Evolutionary conservation across 2,329 filamentous ascomycete species (phyloP), one percentile per base, ranked within the genome.

Genomic region (Pseudogymnoascus pannorum): DNA sequence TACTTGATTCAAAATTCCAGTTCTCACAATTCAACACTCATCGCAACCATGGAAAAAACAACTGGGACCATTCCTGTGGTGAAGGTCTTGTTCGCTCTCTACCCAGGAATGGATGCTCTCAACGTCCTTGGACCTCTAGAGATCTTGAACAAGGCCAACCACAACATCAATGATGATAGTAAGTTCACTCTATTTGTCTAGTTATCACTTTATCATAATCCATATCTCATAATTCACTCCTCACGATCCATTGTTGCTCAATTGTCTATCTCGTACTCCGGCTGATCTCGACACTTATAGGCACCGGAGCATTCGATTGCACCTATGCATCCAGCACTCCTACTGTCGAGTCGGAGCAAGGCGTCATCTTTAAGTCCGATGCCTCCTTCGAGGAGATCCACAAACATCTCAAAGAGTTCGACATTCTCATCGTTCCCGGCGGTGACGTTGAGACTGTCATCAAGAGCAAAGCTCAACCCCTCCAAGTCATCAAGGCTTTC

Each of bases 361-460:
- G 89, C 67, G 81, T 87, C 71, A 79, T 85, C 68, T 78, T 94
- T 74, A 83, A 84, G 69, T 85, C 88, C 64, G 87, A 94, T 75
- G 86, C 92, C 74, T 81, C 85, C 72, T 91, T 84, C 80, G 88
- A 89, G 71, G 89, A 93, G 71, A 64, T 89, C 64, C 82, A 91
- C 75, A 83, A 90, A 63, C 80, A 80, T 14, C 72, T 74, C 57
- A 57, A 65, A 16, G 68, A 73, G 61, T 92, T 89, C 72, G 91
- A 95, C 73, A 81, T 94, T 65, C 81, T 95, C 68, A 81, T 94
- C 73, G 78, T 95, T 66, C 81, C 91, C 26, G 91, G 91, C 70
- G 90, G 91, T 71, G 65, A 65, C 71, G 77, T 78, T 63, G 82
- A 87, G 26, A 75, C 78, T 36, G 74, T 91, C 65, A 75, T 92